Conservation (phyloP, 2,329 filamentous ascomycete genomes). For the Fusarium gaditjirri region DNA sequence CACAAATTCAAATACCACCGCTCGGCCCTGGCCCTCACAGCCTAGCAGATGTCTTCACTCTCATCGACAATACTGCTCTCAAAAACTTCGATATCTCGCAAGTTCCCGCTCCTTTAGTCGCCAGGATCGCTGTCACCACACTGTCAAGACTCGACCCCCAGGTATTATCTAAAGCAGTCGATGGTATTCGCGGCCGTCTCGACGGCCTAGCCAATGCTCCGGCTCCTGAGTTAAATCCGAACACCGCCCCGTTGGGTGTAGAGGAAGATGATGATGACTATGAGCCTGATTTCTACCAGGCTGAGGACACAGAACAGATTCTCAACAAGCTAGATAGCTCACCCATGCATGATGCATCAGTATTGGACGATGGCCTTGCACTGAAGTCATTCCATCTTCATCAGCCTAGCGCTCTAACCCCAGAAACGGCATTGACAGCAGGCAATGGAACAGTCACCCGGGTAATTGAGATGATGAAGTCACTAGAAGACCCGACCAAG, state of each 20-base stretch:
- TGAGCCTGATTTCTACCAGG: constrained; percentile 84
- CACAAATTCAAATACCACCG: constrained; percentile 69
- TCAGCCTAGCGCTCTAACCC: constrained; percentile 76
- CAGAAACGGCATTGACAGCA: constrained; percentile 76
- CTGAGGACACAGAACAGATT: constrained; percentile 81
- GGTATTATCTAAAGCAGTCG: constrained; percentile 77
- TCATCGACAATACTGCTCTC: constrained; percentile 78
- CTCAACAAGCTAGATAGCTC: constrained; percentile 79
- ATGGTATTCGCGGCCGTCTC: constrained; percentile 66
- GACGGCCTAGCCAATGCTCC: constrained; percentile 57
- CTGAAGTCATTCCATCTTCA: constrained; percentile 84
- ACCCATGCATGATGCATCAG: constrained; percentile 58
- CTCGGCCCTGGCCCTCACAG: constrained; percentile 80
- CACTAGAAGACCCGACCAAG: constrained; percentile 74
- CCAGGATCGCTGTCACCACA: constrained; percentile 83
- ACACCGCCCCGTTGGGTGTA: constrained; percentile 70
- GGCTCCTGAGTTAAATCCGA: constrained; percentile 62
- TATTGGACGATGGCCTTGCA: constrained; percentile 60
- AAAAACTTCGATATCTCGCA: constrained; percentile 85
- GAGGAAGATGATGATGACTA: constrained; percentile 89
- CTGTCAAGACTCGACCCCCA: constrained; percentile 76
- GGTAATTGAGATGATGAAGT: constrained; percentile 81
- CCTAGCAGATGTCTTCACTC: constrained; percentile 85
- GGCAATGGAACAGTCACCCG: constrained; percentile 79
- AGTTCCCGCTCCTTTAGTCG: constrained; percentile 78